These are phyloP conservation scores for Pseudohalonectria lignicola DNA, from an alignment of 2,329 filamentous ascomycete genomes.

Conservation along the genomic window DNA sequence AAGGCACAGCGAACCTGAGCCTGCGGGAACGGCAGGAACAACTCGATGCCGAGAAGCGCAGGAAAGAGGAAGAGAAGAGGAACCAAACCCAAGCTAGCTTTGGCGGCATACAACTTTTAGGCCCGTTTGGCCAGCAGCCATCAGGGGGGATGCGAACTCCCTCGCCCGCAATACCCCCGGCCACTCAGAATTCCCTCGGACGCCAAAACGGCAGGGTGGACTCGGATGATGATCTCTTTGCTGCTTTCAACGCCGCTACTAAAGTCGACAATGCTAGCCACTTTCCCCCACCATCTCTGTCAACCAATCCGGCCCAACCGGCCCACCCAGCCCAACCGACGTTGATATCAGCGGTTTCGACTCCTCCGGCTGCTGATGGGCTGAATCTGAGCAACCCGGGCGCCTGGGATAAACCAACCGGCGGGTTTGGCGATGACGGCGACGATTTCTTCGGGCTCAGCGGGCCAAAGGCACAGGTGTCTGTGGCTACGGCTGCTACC, in stretches of 20 bases:
- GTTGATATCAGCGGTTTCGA: slow-evolving; percentile 29
- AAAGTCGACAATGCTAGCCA: slow-evolving; percentile 56
- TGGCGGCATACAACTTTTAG: slow-evolving; percentile 67
- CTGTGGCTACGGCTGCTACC: slow-evolving; percentile 16
- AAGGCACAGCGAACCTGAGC: slow-evolving; percentile 58
- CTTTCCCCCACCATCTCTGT: slow-evolving; percentile 44
- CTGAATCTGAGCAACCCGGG: slow-evolving; percentile 42
- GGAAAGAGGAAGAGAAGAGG: slow-evolving; percentile 63
- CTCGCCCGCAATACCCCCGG: slow-evolving; percentile 27
- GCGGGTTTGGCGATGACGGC: slow-evolving; percentile 49
- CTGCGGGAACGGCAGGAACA: slow-evolving; percentile 68
- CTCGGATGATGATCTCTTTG: slow-evolving; percentile 54
- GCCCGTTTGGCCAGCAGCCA: slow-evolving; percentile 49
- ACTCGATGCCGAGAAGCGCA: slow-evolving; percentile 52
- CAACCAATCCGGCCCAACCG: slow-evolving; percentile 6
- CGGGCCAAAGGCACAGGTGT: slow-evolving; percentile 39
- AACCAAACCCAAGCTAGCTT: slow-evolving; percentile 67
- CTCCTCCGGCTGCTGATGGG: slow-evolving; percentile 29
- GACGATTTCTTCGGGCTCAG: slow-evolving; percentile 83
- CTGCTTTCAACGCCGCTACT: slow-evolving; percentile 55
- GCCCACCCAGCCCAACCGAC: too few relatives aligned
- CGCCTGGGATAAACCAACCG: slow-evolving; percentile 35
- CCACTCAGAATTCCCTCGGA: slow-evolving; percentile 8
- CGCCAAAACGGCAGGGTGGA: slow-evolving; percentile 17
- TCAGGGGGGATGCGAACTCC: slow-evolving; percentile 34